Evolutionary conservation across 768 basidiomycete genomes (phyloP).

Genomic region (Dentipellis sp.): DNA sequence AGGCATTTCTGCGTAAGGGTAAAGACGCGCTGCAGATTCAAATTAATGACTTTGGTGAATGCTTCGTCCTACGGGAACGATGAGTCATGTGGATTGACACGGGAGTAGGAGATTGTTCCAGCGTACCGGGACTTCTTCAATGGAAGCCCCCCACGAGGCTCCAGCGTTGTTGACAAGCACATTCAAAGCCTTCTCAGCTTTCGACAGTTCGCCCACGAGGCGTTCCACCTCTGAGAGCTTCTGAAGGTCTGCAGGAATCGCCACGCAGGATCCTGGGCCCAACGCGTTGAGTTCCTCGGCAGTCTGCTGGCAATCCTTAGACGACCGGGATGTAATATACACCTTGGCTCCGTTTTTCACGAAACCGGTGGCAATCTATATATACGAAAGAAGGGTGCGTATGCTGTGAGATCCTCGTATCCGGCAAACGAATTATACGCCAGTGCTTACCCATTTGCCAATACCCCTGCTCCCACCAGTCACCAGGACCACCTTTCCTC

Average conservation of each 20-base stretch:
- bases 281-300: slow-evolving; percentile 40
- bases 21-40: slow-evolving; percentile 58
- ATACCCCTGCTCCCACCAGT: slow-evolving; percentile 62
- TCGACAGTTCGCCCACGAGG: slow-evolving; percentile 39
- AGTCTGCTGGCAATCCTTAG: slow-evolving; percentile 40
- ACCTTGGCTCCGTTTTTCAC: slow-evolving; percentile 54
- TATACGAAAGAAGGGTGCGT: not conserved
- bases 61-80: slow-evolving; percentile 34
- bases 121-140: slow-evolving; percentile 38
- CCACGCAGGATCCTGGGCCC: slow-evolving; percentile 46
- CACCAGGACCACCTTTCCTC: slow-evolving; percentile 46
- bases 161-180: slow-evolving; percentile 61
- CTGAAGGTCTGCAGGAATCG: slow-evolving; percentile 46
- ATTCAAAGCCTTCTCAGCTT: slow-evolving; percentile 44
- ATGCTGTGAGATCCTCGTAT: not conserved
- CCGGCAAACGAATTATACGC: not conserved
- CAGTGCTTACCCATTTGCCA: slow-evolving; percentile 45
- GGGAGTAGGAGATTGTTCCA: not conserved
- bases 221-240: slow-evolving; percentile 43
- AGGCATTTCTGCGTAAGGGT: slow-evolving; percentile 52
- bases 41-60: slow-evolving; percentile 49
- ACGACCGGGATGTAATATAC: slow-evolving; percentile 55
- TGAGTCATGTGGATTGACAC: slow-evolving; percentile 1
- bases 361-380: slow-evolving; percentile 55
- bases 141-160: slow-evolving; percentile 40